Base-by-base conservation (phyloP, 2,329 filamentous ascomycete genomes). In the Stagonosporopsis chrysanthemi region DNA sequence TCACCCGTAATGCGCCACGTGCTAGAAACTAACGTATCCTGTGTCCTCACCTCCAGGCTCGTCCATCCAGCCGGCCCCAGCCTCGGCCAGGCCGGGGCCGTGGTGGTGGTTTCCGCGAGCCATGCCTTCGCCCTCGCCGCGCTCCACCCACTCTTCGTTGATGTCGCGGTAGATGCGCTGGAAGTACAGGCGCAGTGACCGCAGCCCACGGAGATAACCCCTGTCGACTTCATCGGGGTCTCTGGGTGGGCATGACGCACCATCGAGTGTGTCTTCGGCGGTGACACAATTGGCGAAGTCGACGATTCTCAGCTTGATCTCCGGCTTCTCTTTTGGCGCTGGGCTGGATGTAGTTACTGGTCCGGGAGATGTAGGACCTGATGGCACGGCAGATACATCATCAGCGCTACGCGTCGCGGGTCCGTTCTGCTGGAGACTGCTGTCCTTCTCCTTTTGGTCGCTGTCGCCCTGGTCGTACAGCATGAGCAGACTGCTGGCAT, bases 271-370 rank as follows among this genome's bases (percentile, higher is more conserved):
- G 69, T 97, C 92, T 64, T 95, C 90, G 4, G 91, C 90, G 1
- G 93, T 98, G 33, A 98, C 88, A 71, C 94, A 97, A 75, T 99
- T 99, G 62, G 95, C 95, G 79, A 99, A 99, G 77, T 99, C 95
- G 55, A 97, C 94, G 75, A 99, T 96, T 78, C 97, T 97, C 79
- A 99, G 88, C 75, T 97, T 91, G 71, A 96, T 93, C 43, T 84
- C 81, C 5, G 78, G 72, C 6, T 69, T 67, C 33, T 72, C 75
- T 42, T 66, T 67, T n/a, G 61, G 36, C 11, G 59, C 51, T 9
- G 63, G 39, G 12, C 52, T 64, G 3, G 62, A 50, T 1, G 59
- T 56, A 9, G 57, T 12, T n/a, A 45, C 56, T 35, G 64, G 50
- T 6, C 65, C 62, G 5, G 65, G 62, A 3, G 66, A 66, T 6